These are phyloP conservation scores for Raddia guianensis DNA, from an alignment of 176 grass and related monocot species.

Conservation along the genomic window DNA sequence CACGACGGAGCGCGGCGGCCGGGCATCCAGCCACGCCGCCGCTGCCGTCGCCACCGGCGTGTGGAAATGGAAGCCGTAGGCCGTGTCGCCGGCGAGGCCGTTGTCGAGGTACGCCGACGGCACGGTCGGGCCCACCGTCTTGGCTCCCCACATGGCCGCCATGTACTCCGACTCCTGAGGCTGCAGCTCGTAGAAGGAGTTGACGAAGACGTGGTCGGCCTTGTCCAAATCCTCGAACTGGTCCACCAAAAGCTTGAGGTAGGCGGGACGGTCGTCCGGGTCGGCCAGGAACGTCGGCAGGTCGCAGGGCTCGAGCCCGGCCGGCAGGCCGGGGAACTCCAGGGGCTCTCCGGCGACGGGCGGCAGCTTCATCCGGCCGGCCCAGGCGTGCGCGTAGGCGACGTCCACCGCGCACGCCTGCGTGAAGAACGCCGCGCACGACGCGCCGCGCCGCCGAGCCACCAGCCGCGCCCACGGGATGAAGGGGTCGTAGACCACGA, in stretches of 20 bases:
- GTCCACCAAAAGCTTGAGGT: constrained; percentile 41
- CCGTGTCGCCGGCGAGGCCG: constrained; percentile 14
- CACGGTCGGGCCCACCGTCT: constrained; percentile 37
- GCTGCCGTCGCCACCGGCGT: neutral
- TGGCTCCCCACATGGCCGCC: constrained; percentile 10
- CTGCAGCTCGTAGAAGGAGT: constrained; percentile 77
- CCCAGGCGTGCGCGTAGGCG: constrained; percentile 53
- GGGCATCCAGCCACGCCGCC: neutral
- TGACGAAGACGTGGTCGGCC: constrained; percentile 65
- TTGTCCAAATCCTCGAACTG: constrained; percentile 56
- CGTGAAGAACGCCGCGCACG: constrained; percentile 59
- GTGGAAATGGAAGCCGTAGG: constrained; percentile 45
- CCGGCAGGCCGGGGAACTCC: constrained; percentile 44
- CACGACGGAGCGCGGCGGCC: constrained; percentile 40
- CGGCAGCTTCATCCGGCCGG: constrained; percentile 37
- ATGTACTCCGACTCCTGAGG: constrained; percentile 45
- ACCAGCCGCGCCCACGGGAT: constrained; percentile 54
- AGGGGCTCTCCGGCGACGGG: neutral
- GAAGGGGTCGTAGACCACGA: constrained; percentile 75
- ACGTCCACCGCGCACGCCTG: constrained; percentile 59
- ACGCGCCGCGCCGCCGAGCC: constrained; percentile 31
- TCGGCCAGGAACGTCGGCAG: constrained; percentile 56
- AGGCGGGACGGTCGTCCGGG: neutral
- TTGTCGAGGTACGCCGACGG: constrained; percentile 42
- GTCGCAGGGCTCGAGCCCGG: constrained; percentile 29